Conservation (phyloP, 1,284 basidiomycete genomes). For the Fomitopsis schrenkii region DNA sequence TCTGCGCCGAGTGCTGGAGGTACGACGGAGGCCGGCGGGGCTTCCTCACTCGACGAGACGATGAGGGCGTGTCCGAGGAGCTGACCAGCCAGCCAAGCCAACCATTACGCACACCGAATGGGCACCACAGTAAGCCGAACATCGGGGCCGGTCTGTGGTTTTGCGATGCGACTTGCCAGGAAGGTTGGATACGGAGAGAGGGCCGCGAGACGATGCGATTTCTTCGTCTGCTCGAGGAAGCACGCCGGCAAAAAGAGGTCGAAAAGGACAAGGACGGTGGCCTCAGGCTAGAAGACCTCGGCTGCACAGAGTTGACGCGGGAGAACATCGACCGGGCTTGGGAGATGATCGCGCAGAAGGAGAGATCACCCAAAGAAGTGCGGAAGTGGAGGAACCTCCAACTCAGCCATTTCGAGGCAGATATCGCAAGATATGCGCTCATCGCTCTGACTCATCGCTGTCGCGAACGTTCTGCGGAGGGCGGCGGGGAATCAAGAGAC, state of each 20-base stretch:
- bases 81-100: neutral
- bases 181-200: constrained; percentile 36
- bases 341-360: constrained; percentile 15
- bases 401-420: constrained; percentile 29
- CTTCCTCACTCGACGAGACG: constrained; percentile 24
- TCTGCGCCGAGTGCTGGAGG: constrained; percentile 59
- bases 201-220: constrained; percentile 29
- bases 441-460: constrained; percentile 22
- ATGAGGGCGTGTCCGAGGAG: constrained; percentile 12
- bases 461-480: constrained; percentile 12
- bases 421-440: constrained; percentile 29
- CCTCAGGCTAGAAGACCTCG: constrained; percentile 1
- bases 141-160: constrained; percentile 45
- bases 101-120: neutral
- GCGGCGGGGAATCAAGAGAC: neutral
- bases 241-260: constrained; percentile 30
- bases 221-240: constrained; percentile 27
- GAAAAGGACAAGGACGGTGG: constrained; percentile 10
- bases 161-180: constrained; percentile 45
- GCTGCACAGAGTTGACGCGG: constrained; percentile 11
- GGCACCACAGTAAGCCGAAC: neutral
- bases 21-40: constrained; percentile 43
- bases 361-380: constrained; percentile 19
- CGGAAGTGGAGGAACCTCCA: constrained; percentile 22
- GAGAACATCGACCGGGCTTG: constrained; percentile 19